Conservation (phyloP, 495 filamentous ascomycete species). For the Penicillium simplicissimum region DNA sequence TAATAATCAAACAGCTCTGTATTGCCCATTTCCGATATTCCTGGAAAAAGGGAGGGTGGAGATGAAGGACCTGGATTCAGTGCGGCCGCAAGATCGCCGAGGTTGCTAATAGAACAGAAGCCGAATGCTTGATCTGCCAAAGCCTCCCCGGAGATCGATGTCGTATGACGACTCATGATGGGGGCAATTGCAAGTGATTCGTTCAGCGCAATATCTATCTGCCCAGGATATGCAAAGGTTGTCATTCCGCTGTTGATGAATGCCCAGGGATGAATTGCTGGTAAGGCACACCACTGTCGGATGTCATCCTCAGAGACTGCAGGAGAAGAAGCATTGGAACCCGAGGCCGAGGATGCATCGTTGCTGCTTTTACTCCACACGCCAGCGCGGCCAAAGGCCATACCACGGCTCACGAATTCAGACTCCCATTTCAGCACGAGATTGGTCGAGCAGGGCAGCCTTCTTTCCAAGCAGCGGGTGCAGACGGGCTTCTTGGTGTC, state of each 20-base stretch:
- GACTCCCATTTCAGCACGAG: constrained; percentile 49
- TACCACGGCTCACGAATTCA: constrained; percentile 45
- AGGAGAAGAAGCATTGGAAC: constrained; percentile 15
- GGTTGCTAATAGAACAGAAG: constrained; percentile 3
- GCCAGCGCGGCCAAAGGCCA: constrained; percentile 47
- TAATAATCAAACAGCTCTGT: constrained; percentile 45
- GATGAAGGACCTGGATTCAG: constrained; percentile 15
- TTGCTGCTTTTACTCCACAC: constrained; percentile 41
- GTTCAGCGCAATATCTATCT: constrained; percentile 33
- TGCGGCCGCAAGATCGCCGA: neutral
- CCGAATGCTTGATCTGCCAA: constrained; percentile 9
- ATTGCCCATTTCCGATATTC: constrained; percentile 27
- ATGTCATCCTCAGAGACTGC: constrained; percentile 20
- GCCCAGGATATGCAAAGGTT: constrained; percentile 33
- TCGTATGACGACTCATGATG: neutral
- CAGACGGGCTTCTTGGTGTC: constrained; percentile 47
- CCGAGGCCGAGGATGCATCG: constrained; percentile 11
- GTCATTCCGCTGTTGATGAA: constrained; percentile 42
- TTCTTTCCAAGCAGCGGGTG: constrained; percentile 40
- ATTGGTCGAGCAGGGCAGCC: constrained; percentile 41
- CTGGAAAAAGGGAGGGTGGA: constrained; percentile 34
- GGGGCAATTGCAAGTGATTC: constrained; percentile 28
- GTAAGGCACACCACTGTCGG: constrained; percentile 35
- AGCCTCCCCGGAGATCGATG: neutral
- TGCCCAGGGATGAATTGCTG: constrained; percentile 35